Evolutionary conservation across 345 rosid species (phyloP).

Genomic region (Eucalyptus marginata): DNA sequence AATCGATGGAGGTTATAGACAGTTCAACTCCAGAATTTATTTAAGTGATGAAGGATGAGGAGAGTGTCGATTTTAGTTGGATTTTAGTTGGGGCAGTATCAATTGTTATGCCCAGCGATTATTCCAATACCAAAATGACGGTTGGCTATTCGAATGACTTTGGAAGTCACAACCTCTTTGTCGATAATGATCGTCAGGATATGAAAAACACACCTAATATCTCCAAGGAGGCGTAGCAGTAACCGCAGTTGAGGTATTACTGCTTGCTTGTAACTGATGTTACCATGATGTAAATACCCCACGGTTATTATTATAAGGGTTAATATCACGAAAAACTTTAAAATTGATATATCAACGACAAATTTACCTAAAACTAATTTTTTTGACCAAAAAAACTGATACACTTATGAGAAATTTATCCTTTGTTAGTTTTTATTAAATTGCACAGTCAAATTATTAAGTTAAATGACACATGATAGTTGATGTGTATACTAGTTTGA

Average conservation of each 20-base stretch:
- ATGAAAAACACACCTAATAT: not conserved
- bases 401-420: too few species aligned
- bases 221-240: not conserved
- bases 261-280: not conserved
- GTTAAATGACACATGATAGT: too few species aligned
- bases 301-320: too few species aligned
- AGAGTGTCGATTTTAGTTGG: not conserved
- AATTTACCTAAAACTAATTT: too few species aligned
- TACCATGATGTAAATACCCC: not conserved
- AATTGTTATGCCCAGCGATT: not conserved
- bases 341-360: too few species aligned
- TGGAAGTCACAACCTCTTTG: not conserved
- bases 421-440: too few species aligned
- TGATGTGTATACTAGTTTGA: too few species aligned
- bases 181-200: not conserved
- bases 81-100: not conserved
- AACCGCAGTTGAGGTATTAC: not conserved
- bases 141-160: not conserved
- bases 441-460: too few species aligned
- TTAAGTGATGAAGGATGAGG: not conserved
- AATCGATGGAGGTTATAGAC: not conserved
- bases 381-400: rapidly evolving
- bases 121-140: not conserved
- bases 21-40: not conserved
- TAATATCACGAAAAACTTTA: too few species aligned